Conservation (phyloP, 306 rosid species). For the Prunus dulcis region DNA sequence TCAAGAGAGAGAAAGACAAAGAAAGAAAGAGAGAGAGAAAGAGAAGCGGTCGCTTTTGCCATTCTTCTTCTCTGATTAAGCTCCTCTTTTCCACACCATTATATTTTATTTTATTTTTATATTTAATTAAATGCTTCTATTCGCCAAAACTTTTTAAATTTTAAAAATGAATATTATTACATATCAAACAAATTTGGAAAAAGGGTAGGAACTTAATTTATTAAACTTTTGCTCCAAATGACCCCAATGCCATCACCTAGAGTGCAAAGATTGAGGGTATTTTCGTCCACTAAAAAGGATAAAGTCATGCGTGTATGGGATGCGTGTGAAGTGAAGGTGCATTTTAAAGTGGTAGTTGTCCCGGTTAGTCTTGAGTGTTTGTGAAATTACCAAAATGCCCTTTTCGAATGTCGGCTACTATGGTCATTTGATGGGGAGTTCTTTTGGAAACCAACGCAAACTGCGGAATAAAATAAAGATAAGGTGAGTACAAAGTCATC, state of each 20-base stretch:
- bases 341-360: neutral
- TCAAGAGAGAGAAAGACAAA: constrained; percentile 24
- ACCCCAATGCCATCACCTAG: constrained; percentile 26
- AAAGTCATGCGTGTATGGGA: neutral
- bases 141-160: constrained; percentile 19
- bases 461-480: constrained; percentile 70
- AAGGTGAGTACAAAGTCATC: constrained; percentile 76
- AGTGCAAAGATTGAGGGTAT: neutral
- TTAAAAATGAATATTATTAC: neutral
- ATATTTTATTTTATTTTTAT: constrained; percentile 37
- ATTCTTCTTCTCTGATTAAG: constrained; percentile 40
- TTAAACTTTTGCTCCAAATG: constrained; percentile 7
- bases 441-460: constrained; percentile 58
- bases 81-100: constrained; percentile 45
- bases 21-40: constrained; percentile 30
- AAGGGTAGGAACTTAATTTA: constrained; percentile 4
- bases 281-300: neutral
- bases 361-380: neutral
- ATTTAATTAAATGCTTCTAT: neutral
- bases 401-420: constrained; percentile 32
- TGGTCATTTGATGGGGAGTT: constrained; percentile 44
- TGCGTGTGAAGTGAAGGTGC: neutral
- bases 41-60: constrained; percentile 56
- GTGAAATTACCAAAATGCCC: constrained; percentile 26
- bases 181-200: constrained; percentile 1